Base-by-base conservation (phyloP, 352 stramenopile genomes). In the Globisporangium barbulae region DNA sequence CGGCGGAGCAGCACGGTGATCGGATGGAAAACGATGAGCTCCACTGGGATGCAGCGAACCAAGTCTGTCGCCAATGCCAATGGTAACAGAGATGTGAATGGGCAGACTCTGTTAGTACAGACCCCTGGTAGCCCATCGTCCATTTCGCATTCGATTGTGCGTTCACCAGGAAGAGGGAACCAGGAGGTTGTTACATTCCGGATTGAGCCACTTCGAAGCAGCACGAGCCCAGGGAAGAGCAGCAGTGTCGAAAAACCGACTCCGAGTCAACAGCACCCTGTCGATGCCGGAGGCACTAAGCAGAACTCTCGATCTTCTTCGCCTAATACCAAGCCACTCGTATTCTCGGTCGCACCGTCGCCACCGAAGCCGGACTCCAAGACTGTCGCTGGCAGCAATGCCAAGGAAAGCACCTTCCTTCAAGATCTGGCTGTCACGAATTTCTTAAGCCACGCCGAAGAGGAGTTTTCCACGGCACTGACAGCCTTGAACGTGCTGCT, bases 401-500 rank as follows among this genome's bases (percentile, higher is more conserved):
- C 17, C 0, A 88, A 84, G 30, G 81, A 89, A 63, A 73, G 65
- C 56, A 65, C 49, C 4, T 94, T 94, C 28, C 66, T 94, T 28
- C 78, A 86, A 22, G 72, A 80, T 2, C 61, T 94, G 10, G 82
- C 81, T 0, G 79, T 93, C 17, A 73, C 68, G 0, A 76, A 94
- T 35, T 94, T 94, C 44, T 53, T 91, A 7, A 89, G 63, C 21
- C 81, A 93, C 52, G 79, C 84, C 8, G 71, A 89, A 50, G 86
- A 94, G 57, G 83, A 92, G 55, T 78, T 90, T 33, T 90, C 82
- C 30, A 94, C 86, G 8, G 79, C 84, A 0, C 25, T 85, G 30
- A 93, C 86, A n/a, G 86, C 84, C 19, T 62, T 94, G 4, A 91
- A 85, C 35, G 81, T 94, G 8, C 52, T 94, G 30, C 55, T 93